A percentile compares a stretch with the other conserved stretches of the same genome.
phyloP scores from a whole-genome alignment of 495 filamentous ascomycete species.

The Hyaloscypha finlandica region DNA sequence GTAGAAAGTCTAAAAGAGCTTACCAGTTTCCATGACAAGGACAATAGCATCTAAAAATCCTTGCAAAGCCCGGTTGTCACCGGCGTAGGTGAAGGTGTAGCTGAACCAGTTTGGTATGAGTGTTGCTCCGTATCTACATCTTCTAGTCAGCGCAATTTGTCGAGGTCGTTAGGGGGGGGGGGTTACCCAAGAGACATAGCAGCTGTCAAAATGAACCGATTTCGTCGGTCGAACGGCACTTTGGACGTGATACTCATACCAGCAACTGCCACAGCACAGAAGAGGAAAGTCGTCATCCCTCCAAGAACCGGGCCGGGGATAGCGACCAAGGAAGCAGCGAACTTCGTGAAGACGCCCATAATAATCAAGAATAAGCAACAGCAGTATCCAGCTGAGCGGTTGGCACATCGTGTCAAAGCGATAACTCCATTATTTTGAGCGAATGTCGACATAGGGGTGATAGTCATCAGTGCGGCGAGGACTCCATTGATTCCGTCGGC shows the following conservation, averaged over 20 bases:
- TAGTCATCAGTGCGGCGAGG: constrained; percentile 74
- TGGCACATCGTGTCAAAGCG: constrained; percentile 83
- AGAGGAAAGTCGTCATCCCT: constrained; percentile 93
- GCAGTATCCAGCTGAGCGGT: constrained; percentile 79
- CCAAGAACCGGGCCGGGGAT: constrained; percentile 82
- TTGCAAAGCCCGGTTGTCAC: constrained; percentile 66
- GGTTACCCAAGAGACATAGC: constrained; percentile 69
- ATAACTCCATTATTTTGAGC: constrained; percentile 95
- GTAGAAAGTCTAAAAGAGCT: too few species aligned
- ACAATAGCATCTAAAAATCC: constrained; percentile 83
- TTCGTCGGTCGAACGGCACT: constrained; percentile 78
- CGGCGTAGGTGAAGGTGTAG: constrained; percentile 72
- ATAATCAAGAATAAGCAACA: constrained; percentile 66
- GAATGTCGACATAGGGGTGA: constrained; percentile 26
- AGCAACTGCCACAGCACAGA: constrained; percentile 79
- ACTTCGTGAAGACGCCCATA: constrained; percentile 44
- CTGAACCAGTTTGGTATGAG: constrained; percentile 78
- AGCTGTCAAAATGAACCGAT: constrained; percentile 84
- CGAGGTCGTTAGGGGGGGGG: neutral
- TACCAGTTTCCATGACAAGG: constrained; percentile 78
- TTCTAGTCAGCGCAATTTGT: neutral
- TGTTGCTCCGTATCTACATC: constrained; percentile 58
- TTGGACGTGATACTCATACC: constrained; percentile 82
- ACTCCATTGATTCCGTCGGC: constrained; percentile 84
- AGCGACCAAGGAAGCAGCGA: constrained; percentile 55